Evolutionary conservation across 768 basidiomycete species (phyloP), one percentile per base, ranked within the genome.

Genomic region (Leccinum imitatum): DNA sequence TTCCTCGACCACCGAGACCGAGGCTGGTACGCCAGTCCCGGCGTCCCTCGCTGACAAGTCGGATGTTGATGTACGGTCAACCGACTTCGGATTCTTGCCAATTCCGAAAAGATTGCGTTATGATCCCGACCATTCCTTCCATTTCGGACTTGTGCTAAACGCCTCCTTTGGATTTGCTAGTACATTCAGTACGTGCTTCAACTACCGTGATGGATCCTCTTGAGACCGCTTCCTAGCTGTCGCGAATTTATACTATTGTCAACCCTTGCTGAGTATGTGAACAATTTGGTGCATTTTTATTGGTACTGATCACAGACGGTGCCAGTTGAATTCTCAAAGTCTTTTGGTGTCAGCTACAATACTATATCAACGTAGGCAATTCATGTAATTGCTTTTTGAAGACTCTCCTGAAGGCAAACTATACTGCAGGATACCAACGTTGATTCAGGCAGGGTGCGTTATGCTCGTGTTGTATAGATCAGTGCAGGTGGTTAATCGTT

Each of bases 221-320:
- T 62, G n/a, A 69, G 14, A 13, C 33, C 30, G 44, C n/a, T 44
- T 33, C 3, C 7, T 17, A 88, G 87, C 76, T 47, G 85, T 85
- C 14, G 82, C 85, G n/a, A 93, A 93, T 67, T 69, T 93, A 51
- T 93, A 93, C 68, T 94, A 93, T 64, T 89, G 87, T 61, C 90
- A 91, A 75, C 91, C 91, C 0, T 69, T 94, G 65, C 74, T 93
- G 14, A 89, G 91, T 85, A 69, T 63, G 80, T 75, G 61, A 35
- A 63, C 15, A 0, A 2, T 19, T 8, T 27, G 10, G 9, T 13
- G 11, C 4, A 11, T 14, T 23, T 41, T 50, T 11, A 10, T 48
- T 10, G 11, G 31, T 17, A 17, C 50, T 63, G 35, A 47, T 44
- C 35, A 23, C 15, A 17, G n/a, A 10, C 50, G 11, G 48, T 58